phyloP scores from a whole-genome alignment of 441 rosid species.

The Dalechampia spathulata region DNA sequence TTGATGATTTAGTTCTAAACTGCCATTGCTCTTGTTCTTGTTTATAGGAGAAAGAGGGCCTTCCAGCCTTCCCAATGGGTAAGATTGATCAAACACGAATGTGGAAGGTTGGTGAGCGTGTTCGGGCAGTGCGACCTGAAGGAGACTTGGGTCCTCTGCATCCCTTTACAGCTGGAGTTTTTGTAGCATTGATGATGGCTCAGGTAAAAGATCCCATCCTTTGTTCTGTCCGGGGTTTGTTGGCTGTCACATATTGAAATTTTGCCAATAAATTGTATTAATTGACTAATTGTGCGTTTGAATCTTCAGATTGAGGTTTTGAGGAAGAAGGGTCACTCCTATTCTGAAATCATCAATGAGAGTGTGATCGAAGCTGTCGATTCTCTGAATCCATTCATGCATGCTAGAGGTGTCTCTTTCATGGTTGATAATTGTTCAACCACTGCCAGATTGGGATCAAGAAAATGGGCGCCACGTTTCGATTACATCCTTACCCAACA shows the following conservation, averaged over 20 bases:
- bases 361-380: conserved; percentile 91
- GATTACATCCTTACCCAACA: conserved; percentile 80
- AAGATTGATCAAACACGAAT: conserved; percentile 90
- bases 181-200: conserved; percentile 93
- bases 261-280: neutral
- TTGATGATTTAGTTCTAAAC: neutral
- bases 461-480: conserved; percentile 90
- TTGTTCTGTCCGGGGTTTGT: too few species aligned
- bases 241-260: too few species aligned
- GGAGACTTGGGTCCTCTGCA: conserved; percentile 83
- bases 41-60: conserved; percentile 79
- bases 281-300: neutral
- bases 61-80: conserved; percentile 97
- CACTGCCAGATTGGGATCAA: conserved; percentile 86
- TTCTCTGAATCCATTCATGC: conserved; percentile 93
- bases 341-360: conserved; percentile 91
- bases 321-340: conserved; percentile 94
- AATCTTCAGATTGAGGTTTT: conserved; percentile 66
- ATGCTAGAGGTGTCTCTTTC: conserved; percentile 91
- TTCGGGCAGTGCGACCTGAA: conserved; percentile 52
- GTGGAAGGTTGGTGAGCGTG: conserved; percentile 97
- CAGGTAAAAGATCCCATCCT: too few species aligned
- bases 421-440: conserved; percentile 99
- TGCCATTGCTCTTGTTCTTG: neutral
- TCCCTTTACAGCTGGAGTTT: conserved; percentile 92